A percentile compares a stretch with the other conserved stretches of the same genome.
Conservation (phyloP, 768 basidiomycete species). For the Tylopilus sp. region DNA sequence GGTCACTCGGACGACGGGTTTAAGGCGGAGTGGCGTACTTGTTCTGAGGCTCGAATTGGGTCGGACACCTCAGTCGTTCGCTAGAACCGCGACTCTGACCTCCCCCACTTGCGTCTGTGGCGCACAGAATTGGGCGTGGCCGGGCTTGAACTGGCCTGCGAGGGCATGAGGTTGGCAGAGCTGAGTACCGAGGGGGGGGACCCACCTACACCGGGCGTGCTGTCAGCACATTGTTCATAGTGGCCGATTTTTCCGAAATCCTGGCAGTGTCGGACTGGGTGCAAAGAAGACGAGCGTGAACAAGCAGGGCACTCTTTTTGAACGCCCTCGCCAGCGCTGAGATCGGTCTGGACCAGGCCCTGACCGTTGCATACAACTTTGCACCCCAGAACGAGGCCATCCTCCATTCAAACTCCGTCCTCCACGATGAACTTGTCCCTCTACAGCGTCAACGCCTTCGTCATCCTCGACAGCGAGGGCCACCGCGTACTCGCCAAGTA, state of each 20-base stretch:
- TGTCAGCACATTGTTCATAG: slow-evolving; percentile 30
- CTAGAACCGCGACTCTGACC: too few relatives aligned
- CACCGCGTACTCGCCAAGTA: slow-evolving; percentile 95
- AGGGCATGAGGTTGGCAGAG: too few relatives aligned
- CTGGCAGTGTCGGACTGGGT: too few relatives aligned
- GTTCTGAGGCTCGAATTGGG: slow-evolving; percentile 46
- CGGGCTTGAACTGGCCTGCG: too few relatives aligned
- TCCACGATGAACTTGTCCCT: slow-evolving; percentile 69
- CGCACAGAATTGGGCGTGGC: too few relatives aligned
- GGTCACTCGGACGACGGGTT: neutral
- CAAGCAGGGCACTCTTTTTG: slow-evolving; percentile 21
- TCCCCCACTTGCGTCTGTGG: too few relatives aligned
- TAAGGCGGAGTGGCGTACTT: slow-evolving; percentile 32
- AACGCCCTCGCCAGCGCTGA: neutral
- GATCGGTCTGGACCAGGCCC: slow-evolving; percentile 15
- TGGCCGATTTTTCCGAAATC: too few relatives aligned
- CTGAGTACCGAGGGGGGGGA: too few relatives aligned
- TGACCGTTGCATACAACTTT: too few relatives aligned
- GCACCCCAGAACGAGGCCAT: slow-evolving; percentile 20
- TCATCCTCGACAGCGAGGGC: slow-evolving; percentile 94
- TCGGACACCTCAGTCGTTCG: too few relatives aligned
- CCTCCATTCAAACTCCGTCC: slow-evolving; percentile 24
- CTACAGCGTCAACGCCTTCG: slow-evolving; percentile 81
- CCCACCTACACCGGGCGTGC: too few relatives aligned
- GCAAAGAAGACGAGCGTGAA: slow-evolving; percentile 40